Base-by-base conservation (phyloP, 257 asterid genomes). In the Solanum chiquidenum region DNA sequence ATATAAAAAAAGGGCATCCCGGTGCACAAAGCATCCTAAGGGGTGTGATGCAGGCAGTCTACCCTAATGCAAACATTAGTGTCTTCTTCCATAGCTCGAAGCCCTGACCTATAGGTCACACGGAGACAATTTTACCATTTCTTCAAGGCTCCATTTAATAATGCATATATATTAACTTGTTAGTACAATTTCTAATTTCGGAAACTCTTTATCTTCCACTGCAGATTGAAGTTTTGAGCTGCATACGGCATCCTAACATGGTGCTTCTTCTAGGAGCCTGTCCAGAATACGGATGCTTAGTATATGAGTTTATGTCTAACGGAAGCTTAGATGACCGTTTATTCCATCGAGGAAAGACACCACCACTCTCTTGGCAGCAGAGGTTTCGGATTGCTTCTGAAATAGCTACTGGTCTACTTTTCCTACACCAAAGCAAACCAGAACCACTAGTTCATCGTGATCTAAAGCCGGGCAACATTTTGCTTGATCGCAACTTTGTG, bases 181-280 rank as follows among this genome's bases (percentile, higher is more conserved):
- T 31, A 20, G 49, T 35, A 74, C 18, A 37, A 35, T 35, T 73
- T 27, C 83, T 37, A 74, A 37, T 9, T 74, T 37, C 37, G 49
- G 10, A 42, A 66, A 33, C 52, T 58, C 12, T 55, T 55, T n/a
- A 37, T 83, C 49, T 37, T 38, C 23, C 29, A 60, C 69, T 60
- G 86, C 90, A 90, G 92, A 89, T 90, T 66, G 92, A 90, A 76
- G 89, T 90, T 20, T 46, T 90, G 74, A 88, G 92, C 76, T 88
- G 90, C 89, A 88, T 83, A 71, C 74, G 92, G 35, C 92, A 90
- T 86, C 92, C 92, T 46, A 86, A 90, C 86, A 90, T 90, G 92
- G 92, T 90, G 27, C 90, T 90, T 33, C 92, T 90, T 86, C 88
- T 90, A 46, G 92, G 92, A 27, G 92, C 92, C 12, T 90, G 92